Conservation (phyloP, 2,329 filamentous ascomycete species). For the Colletotrichum caudatum region DNA sequence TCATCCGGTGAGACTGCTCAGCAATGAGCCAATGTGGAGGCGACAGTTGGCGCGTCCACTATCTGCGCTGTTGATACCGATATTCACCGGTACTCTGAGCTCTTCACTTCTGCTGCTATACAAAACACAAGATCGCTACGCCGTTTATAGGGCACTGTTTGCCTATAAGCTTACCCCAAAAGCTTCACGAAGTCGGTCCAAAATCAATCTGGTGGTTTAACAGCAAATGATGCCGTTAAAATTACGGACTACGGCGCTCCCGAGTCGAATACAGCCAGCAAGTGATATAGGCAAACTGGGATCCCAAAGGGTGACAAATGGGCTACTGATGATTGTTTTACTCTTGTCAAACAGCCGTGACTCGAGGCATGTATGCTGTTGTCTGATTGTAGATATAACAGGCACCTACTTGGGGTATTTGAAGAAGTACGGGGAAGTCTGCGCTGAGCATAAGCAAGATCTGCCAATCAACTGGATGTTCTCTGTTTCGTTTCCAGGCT, state of each 20-base stretch:
- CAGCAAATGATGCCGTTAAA: neutral
- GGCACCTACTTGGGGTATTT: neutral
- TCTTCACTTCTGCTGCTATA: slow-evolving; percentile 52
- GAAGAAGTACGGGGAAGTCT: neutral
- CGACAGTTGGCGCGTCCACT: slow-evolving; percentile 44
- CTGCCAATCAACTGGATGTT: no score
- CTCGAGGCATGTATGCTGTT: no score
- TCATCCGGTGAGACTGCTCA: slow-evolving; percentile 9
- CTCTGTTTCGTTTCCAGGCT: neutral
- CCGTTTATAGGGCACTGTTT: neutral
- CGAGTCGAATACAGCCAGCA: neutral
- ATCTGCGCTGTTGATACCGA: slow-evolving; percentile 44
- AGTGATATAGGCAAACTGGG: neutral
- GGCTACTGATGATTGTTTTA: neutral
- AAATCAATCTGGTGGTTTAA: no score
- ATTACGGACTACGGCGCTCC: neutral
- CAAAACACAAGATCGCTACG: slow-evolving; percentile 4
- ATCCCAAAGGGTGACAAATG: no score
- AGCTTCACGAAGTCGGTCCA: fast-evolving
- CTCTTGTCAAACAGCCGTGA: neutral
- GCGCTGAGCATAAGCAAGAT: neutral
- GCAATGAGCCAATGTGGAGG: slow-evolving; percentile 47
- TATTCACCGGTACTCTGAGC: slow-evolving; percentile 66
- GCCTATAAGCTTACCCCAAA: neutral
- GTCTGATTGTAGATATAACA: no score